Conservation (phyloP, 257 asterid genomes). For the Parsonsia alboflavescens region DNA sequence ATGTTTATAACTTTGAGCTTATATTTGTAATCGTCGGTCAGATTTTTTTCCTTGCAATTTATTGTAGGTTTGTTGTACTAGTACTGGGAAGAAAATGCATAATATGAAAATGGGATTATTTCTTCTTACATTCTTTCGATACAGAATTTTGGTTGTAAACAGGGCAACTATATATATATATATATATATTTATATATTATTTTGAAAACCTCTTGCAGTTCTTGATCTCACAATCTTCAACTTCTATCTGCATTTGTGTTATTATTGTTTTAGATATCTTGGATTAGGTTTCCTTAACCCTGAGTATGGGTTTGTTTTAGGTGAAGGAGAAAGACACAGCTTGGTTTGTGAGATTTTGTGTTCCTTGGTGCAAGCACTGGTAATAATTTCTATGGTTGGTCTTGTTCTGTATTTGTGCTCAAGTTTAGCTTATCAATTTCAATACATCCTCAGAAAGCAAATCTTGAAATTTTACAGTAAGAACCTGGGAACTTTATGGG, state of each 20-base stretch:
- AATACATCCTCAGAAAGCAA: conserved; percentile 1
- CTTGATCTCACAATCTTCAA: not conserved
- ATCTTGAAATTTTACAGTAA: conserved; percentile 47
- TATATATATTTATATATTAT: not conserved
- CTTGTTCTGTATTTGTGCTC: not conserved
- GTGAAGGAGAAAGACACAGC: conserved; percentile 94
- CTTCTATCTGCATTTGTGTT: not conserved
- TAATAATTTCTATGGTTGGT: conserved; percentile 30
- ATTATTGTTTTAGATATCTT: not conserved
- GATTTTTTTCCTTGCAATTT: not conserved
- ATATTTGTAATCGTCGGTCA: not conserved
- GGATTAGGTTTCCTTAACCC: not conserved
- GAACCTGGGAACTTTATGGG: conserved; percentile 91
- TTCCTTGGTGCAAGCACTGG: conserved; percentile 99
- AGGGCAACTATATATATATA: not conserved
- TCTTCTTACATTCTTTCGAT: not conserved
- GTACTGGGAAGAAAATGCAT: not conserved
- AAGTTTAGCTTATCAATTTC: not conserved
- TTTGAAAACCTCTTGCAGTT: not conserved
- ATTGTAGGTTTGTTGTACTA: not conserved
- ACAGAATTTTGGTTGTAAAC: not conserved
- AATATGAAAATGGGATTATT: not conserved
- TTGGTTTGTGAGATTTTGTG: conserved; percentile 95
- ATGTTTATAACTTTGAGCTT: not conserved
- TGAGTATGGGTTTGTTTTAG: conserved; percentile 34